phyloP scores from a whole-genome alignment of 768 basidiomycete genomes.

The Leucocoprinus sp. region DNA sequence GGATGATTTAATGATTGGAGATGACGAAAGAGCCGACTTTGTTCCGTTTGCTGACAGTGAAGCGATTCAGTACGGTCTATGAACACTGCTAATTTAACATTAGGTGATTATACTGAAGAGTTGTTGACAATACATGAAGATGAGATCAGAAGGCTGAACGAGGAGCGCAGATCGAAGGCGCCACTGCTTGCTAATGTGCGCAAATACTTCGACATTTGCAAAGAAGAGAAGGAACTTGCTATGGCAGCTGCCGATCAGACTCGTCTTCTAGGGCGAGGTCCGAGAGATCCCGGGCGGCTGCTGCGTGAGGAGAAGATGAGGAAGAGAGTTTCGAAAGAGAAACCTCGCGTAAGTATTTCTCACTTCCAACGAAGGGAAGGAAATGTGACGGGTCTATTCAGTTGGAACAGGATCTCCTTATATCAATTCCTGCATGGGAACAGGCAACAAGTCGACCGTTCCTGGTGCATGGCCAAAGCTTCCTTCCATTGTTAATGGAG shows the following conservation, averaged over 20 bases:
- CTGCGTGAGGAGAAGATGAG: slow-evolving; percentile 96
- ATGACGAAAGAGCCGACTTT: slow-evolving; percentile 76
- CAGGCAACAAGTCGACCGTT: slow-evolving; percentile 63
- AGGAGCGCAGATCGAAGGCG: slow-evolving; percentile 73
- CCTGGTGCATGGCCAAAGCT: slow-evolving; percentile 76
- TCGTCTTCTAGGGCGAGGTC: slow-evolving; percentile 71
- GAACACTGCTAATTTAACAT: slow-evolving; percentile 7
- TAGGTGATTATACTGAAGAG: slow-evolving; percentile 87
- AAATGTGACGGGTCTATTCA: slow-evolving; percentile 21
- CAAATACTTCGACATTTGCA: slow-evolving; percentile 87
- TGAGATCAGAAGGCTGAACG: slow-evolving; percentile 73
- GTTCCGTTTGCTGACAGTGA: slow-evolving; percentile 82
- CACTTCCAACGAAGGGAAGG: not conserved
- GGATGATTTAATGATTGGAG: slow-evolving; percentile 81
- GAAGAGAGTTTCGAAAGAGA: slow-evolving; percentile 86
- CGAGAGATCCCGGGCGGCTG: slow-evolving; percentile 77
- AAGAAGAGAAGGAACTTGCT: slow-evolving; percentile 83
- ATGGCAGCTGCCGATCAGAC: slow-evolving; percentile 75
- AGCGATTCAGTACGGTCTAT: slow-evolving; percentile 18
- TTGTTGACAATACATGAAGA: slow-evolving; percentile 77
- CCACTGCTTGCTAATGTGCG: slow-evolving; percentile 67
- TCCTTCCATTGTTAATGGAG: slow-evolving; percentile 72
- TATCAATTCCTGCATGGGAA: slow-evolving; percentile 82
- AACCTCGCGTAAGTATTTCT: slow-evolving; percentile 66
- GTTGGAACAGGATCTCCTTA: slow-evolving; percentile 84